Evolutionary conservation across 1,284 basidiomycete species (phyloP).

Genomic region (Pseudozyma sp.): DNA sequence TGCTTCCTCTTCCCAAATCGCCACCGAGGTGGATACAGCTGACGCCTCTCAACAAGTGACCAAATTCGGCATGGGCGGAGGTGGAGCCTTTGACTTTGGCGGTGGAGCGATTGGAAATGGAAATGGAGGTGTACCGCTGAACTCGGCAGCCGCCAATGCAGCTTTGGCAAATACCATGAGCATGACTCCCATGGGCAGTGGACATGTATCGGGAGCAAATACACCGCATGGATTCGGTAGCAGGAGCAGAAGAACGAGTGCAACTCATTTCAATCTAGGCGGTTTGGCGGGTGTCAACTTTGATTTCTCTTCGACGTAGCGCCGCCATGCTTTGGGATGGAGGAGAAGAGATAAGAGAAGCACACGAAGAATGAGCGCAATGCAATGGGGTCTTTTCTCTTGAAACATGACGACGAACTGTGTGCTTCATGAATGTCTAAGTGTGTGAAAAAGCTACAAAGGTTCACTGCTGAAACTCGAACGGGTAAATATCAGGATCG

Average conservation of each 20-base stretch:
- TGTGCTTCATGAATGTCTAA: background rate
- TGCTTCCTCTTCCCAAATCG: conserved; percentile 4
- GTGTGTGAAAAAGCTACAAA: background rate
- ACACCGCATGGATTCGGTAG: conserved; percentile 34
- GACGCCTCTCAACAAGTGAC: conserved; percentile 26
- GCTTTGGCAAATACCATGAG: conserved; percentile 28
- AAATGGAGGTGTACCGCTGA: conserved; percentile 43
- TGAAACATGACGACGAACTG: background rate
- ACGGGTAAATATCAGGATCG: conserved; percentile 32
- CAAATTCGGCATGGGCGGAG: conserved; percentile 56
- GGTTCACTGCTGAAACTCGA: conserved; percentile 30
- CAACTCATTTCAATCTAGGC: conserved; percentile 23
- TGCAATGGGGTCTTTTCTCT: background rate
- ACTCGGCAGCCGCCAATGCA: conserved; percentile 31
- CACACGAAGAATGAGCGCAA: background rate
- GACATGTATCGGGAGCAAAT: conserved; percentile 28
- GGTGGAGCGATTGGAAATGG: conserved; percentile 51
- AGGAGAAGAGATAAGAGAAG: too few species aligned
- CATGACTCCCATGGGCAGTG: conserved; percentile 32
- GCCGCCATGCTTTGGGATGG: too few species aligned
- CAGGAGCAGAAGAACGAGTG: conserved; percentile 32
- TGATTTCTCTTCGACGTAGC: conserved; percentile 24
- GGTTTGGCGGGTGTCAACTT: conserved; percentile 36
- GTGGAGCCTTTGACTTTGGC: conserved; percentile 48
- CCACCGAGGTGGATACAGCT: conserved; percentile 14